Evolutionary conservation across 2,329 filamentous ascomycete genomes (phyloP).

Genomic region (Penicillium sp.): DNA sequence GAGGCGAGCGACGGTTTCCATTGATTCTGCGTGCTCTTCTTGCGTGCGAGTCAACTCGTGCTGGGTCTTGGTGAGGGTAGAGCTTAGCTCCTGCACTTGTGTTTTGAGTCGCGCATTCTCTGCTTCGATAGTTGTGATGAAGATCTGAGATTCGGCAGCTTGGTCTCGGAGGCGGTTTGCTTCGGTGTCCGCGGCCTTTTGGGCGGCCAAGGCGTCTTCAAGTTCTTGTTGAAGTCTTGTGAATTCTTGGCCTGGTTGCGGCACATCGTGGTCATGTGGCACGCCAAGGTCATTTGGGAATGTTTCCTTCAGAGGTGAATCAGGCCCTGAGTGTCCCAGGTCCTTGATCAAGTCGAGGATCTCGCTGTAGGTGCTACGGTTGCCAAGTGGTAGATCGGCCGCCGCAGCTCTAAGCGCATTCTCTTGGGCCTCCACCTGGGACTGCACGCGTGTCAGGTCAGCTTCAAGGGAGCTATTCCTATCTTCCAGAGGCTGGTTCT

Average conservation of each 20-base stretch:
- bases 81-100: constrained; percentile 34
- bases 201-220: constrained; percentile 26
- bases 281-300: constrained; percentile 19
- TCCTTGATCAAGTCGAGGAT: constrained; percentile 39
- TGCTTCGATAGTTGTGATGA: constrained; percentile 37
- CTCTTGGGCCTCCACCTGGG: constrained; percentile 35
- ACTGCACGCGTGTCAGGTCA: constrained; percentile 33
- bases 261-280: constrained; percentile 21
- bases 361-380: constrained; percentile 36
- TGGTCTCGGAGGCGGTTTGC: constrained; percentile 35
- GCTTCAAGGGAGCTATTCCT: constrained; percentile 36
- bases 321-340: constrained; percentile 22
- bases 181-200: constrained; percentile 34
- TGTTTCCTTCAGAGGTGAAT: constrained; percentile 16
- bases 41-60: constrained; percentile 29
- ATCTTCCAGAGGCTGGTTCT: constrained; percentile 36
- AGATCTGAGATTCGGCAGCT: constrained; percentile 33
- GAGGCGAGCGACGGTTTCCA: constrained; percentile 30
- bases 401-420: constrained; percentile 38
- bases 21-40: constrained; percentile 31
- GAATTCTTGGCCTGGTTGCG: constrained; percentile 28
- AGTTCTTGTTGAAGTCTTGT: constrained; percentile 28
- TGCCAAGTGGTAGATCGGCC: constrained; percentile 32
- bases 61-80: constrained; percentile 30
- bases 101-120: constrained; percentile 38